phyloP scores from a whole-genome alignment of 768 basidiomycete species.

The Mrakia blollopis region DNA sequence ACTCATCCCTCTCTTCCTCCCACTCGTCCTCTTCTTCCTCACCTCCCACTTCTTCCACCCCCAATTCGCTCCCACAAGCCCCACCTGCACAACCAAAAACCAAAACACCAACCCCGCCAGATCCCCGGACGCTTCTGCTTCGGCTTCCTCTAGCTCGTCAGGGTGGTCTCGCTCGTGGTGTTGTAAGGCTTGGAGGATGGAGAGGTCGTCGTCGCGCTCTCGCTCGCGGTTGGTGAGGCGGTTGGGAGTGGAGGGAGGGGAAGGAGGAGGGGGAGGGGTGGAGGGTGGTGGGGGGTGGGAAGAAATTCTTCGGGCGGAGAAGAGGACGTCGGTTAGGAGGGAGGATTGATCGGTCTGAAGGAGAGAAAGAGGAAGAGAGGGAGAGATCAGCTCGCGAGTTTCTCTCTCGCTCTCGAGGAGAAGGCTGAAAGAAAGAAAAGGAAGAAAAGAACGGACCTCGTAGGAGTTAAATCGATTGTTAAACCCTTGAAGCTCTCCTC shows the following conservation, averaged over 20 bases:
- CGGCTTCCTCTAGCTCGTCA: background rate
- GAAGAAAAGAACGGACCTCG: slow-evolving; percentile 26
- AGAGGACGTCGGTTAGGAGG: slow-evolving; percentile 21
- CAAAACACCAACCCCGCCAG: background rate
- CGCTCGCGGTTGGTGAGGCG: background rate
- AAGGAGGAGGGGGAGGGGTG: background rate
- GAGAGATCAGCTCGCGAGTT: background rate
- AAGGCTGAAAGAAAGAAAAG: background rate
- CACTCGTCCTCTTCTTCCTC: background rate
- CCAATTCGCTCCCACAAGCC: background rate
- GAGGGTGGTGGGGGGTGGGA: background rate
- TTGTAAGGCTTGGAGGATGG: background rate
- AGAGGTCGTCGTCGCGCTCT: background rate
- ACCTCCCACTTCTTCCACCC: slow-evolving; percentile 17
- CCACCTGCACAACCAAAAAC: slow-evolving; percentile 8
- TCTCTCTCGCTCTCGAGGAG: too few species aligned
- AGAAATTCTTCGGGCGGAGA: background rate
- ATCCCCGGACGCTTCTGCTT: background rate
- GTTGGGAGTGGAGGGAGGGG: background rate
- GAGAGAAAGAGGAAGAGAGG: background rate
- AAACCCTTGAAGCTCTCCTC: slow-evolving; percentile 35
- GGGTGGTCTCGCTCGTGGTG: background rate
- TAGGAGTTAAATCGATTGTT: slow-evolving; percentile 32
- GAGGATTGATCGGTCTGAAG: slow-evolving; percentile 10
- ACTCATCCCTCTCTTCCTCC: slow-evolving; percentile 15